Evolutionary conservation across 371 early-diverging fungal genomes (phyloP).

Genomic region (Neoconidiobolus thromboides): DNA sequence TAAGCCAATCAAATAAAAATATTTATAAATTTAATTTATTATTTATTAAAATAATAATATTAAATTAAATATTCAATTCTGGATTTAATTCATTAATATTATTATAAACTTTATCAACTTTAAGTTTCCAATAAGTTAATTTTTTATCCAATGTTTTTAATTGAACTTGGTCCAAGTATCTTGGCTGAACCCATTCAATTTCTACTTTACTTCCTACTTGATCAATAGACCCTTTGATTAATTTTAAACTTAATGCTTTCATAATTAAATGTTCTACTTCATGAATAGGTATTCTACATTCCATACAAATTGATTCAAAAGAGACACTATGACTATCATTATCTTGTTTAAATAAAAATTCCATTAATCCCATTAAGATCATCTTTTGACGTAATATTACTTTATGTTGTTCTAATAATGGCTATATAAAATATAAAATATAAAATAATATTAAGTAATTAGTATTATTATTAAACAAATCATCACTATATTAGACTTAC

Average conservation of each 20-base stretch:
- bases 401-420: slow-evolving; percentile 50
- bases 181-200: slow-evolving; percentile 92
- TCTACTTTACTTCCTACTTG: slow-evolving; percentile 74
- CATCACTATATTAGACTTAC: slow-evolving; percentile 14
- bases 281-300: slow-evolving; percentile 63
- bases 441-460: neutral
- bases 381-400: slow-evolving; percentile 79
- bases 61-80: neutral
- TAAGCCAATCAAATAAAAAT: neutral
- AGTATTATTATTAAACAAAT: too few species aligned
- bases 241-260: slow-evolving; percentile 82
- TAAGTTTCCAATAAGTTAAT: slow-evolving; percentile 28
- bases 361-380: slow-evolving; percentile 89
- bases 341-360: slow-evolving; percentile 71
- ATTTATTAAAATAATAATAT: neutral
- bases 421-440: slow-evolving; percentile 19
- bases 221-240: slow-evolving; percentile 88
- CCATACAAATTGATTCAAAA: slow-evolving; percentile 69
- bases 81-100: neutral
- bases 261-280: slow-evolving; percentile 93
- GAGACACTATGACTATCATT: slow-evolving; percentile 63
- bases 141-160: slow-evolving; percentile 53
- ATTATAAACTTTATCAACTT: slow-evolving; percentile 23
- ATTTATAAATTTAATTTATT: neutral
- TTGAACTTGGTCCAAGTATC: slow-evolving; percentile 78